phyloP scores from a whole-genome alignment of 2,329 filamentous ascomycete species.

The Tolypocladium tropicale region DNA sequence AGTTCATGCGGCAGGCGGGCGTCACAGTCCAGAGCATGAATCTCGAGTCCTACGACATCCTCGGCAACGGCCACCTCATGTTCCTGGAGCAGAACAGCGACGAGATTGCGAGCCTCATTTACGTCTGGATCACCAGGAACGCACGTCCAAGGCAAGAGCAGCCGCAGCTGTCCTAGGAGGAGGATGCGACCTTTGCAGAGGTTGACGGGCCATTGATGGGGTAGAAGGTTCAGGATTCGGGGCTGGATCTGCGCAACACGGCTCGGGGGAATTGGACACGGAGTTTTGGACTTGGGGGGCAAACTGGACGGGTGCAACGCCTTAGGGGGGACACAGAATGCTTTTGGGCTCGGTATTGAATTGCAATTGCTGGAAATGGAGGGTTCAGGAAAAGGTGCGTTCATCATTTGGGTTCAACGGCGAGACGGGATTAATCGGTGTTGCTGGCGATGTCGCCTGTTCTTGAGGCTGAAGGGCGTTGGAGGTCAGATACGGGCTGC shows the following conservation, averaged over 20 bases:
- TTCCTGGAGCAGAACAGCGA: slow-evolving; percentile 43
- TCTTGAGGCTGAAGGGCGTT: background rate
- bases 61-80: slow-evolving; percentile 46
- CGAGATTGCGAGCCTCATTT: slow-evolving; percentile 26
- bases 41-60: slow-evolving; percentile 31
- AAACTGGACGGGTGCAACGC: no score
- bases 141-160: background rate
- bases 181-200: background rate
- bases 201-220: background rate
- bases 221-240: no score
- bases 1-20: slow-evolving; percentile 42
- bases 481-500: background rate
- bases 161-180: background rate
- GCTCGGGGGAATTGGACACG: no score
- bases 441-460: background rate
- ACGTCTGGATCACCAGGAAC: slow-evolving; percentile 21
- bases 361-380: no score
- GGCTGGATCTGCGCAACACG: no score
- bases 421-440: no score
- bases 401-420: background rate
- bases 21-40: slow-evolving; percentile 31
- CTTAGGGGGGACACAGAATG: no score
- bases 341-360: background rate
- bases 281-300: no score
- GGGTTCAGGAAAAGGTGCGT: background rate